Conservation (phyloP, 495 filamentous ascomycete genomes). For the Penicillium turbatum region DNA sequence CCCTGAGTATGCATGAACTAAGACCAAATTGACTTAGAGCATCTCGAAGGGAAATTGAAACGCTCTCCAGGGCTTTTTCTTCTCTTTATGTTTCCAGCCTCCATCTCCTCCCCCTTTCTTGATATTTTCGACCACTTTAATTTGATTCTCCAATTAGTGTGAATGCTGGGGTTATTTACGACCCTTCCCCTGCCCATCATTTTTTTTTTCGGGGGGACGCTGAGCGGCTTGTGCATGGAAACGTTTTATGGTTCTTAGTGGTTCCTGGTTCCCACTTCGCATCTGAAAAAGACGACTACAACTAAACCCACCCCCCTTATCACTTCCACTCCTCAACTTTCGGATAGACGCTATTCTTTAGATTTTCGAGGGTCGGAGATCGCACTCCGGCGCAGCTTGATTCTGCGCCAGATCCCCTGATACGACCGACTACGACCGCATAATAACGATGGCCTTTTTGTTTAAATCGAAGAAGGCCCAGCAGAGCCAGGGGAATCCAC, state of each 20-base stretch:
- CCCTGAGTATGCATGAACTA: slow-evolving; percentile 27
- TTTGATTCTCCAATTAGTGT: slow-evolving; percentile 7
- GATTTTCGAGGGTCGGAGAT: slow-evolving; percentile 13
- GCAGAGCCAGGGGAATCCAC: slow-evolving; percentile 30
- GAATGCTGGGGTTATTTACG: slow-evolving; percentile 6
- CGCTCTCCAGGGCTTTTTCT: slow-evolving; percentile 10
- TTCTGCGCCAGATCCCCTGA: slow-evolving; percentile 19
- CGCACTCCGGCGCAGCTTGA: slow-evolving; percentile 14
- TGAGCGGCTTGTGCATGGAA: slow-evolving; percentile 23
- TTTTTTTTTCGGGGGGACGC: slow-evolving; percentile 17
- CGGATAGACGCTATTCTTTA: slow-evolving; percentile 1
- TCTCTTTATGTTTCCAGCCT: slow-evolving; percentile 10
- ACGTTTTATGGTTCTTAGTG: slow-evolving; percentile 23
- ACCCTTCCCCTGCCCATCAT: slow-evolving; percentile 11
- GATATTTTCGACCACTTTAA: slow-evolving; percentile 6
- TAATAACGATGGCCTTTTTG: slow-evolving; percentile 55
- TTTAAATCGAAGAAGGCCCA: slow-evolving; percentile 60
- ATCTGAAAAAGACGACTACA: slow-evolving; percentile 14
- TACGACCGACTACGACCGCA: slow-evolving; percentile 39
- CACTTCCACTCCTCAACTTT: not conserved
- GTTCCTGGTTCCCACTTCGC: slow-evolving; percentile 32
- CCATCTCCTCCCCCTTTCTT: slow-evolving; percentile 10
- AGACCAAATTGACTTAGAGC: slow-evolving; percentile 27
- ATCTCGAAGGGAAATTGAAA: slow-evolving; percentile 24
- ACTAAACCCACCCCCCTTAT: slow-evolving; percentile 10